Conservation (phyloP, 441 rosid species). For the Rhodomyrtus psidioides region DNA sequence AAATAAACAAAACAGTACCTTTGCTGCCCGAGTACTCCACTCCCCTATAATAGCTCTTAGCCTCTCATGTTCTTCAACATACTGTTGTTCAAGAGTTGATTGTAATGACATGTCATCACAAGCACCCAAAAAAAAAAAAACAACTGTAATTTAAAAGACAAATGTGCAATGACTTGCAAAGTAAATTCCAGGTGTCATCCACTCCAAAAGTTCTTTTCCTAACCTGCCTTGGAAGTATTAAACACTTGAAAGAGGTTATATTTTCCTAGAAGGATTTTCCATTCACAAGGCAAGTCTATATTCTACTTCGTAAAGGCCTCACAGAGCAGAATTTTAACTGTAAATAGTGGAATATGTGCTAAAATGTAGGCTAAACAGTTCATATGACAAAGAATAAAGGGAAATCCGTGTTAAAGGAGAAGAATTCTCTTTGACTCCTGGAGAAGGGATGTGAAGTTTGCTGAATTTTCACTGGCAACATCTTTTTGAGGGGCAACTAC, state of each 20-base stretch:
- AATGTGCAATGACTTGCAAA: background rate
- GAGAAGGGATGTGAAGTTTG: background rate
- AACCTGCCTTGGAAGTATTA: background rate
- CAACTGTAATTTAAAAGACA: background rate
- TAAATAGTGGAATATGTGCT: background rate
- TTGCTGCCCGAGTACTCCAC: slow-evolving; percentile 92
- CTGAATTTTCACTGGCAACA: background rate
- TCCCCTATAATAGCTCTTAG: slow-evolving; percentile 87
- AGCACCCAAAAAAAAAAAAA: background rate
- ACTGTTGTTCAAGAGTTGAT: slow-evolving; percentile 29
- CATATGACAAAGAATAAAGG: background rate
- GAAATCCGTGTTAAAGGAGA: background rate
- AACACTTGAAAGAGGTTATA: background rate
- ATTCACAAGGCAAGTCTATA: background rate
- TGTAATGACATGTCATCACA: background rate
- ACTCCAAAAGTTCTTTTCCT: background rate
- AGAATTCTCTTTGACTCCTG: background rate
- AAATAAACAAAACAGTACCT: slow-evolving; percentile 32
- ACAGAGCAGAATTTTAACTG: background rate
- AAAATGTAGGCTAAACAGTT: background rate
- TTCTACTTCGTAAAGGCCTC: background rate
- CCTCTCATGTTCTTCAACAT: slow-evolving; percentile 90
- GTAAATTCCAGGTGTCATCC: background rate
- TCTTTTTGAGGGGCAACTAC: background rate
- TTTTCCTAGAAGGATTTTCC: background rate